Evolutionary conservation across 2,329 filamentous ascomycete species (phyloP).

Genomic region (Biscogniauxia sp.): DNA sequence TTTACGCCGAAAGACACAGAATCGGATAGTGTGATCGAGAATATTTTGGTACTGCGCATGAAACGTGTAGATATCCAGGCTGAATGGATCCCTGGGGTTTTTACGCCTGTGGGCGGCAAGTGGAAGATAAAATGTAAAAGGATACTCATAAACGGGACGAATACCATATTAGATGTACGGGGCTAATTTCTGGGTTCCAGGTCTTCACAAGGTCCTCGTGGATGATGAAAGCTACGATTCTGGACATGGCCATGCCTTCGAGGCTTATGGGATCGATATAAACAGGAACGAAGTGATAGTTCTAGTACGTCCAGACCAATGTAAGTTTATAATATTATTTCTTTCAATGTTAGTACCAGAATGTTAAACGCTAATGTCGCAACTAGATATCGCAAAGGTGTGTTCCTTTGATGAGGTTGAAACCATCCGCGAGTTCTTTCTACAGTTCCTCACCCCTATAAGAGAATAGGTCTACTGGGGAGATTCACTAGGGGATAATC

Average conservation of each 20-base stretch:
- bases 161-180: neutral
- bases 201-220: conserved; percentile 48
- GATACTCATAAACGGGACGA: neutral
- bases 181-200: neutral
- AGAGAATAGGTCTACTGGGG: too few species aligned
- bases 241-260: conserved; percentile 49
- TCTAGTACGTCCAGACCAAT: conserved; percentile 58
- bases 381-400: neutral
- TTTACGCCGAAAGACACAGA: conserved; percentile 44
- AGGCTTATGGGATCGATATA: conserved; percentile 56
- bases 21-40: conserved; percentile 56
- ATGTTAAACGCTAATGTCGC: neutral
- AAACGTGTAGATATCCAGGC: conserved; percentile 48
- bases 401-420: neutral
- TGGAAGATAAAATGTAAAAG: conserved; percentile 54
- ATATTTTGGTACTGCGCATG: conserved; percentile 51
- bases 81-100: conserved; percentile 52
- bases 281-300: conserved; percentile 54
- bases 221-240: conserved; percentile 55
- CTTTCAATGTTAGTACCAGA: neutral
- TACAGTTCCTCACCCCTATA: neutral
- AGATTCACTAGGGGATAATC: too few species aligned
- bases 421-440: neutral
- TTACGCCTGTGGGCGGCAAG: conserved; percentile 54
- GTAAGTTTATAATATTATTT: neutral